Conservation (phyloP, 2,329 filamentous ascomycete genomes). For the Phialophora chinensis region DNA sequence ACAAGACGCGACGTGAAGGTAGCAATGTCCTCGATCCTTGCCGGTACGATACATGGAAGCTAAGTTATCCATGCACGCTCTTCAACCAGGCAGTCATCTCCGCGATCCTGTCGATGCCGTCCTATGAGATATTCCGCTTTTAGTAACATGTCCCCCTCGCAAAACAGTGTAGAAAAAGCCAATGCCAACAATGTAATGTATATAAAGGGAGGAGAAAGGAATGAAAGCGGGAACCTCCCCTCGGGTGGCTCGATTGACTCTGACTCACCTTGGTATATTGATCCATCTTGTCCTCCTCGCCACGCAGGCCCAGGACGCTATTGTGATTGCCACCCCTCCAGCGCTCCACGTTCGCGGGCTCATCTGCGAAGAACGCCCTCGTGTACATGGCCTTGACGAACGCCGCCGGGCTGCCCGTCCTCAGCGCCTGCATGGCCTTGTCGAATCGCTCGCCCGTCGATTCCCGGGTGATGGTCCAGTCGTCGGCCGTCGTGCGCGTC, state of each 20-base stretch:
- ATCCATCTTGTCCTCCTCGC: neutral
- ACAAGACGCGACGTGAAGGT: too few relatives aligned
- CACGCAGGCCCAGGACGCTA: neutral
- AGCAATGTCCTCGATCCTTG: neutral
- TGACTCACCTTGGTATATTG: neutral
- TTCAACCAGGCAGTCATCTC: conserved; percentile 2
- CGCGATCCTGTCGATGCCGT: neutral
- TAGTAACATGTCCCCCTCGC: too few relatives aligned
- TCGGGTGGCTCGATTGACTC: too few relatives aligned
- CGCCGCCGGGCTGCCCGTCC: neutral
- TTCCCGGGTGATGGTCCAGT: neutral
- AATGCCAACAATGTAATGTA: too few relatives aligned
- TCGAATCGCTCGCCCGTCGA: neutral
- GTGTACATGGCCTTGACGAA: conserved; percentile 8
- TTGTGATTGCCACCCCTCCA: neutral
- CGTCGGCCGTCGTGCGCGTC: neutral
- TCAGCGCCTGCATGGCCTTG: neutral
- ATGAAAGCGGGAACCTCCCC: too few relatives aligned
- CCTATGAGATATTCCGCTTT: neutral
- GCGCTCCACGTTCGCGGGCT: neutral
- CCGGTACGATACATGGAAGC: neutral
- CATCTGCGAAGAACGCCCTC: neutral
- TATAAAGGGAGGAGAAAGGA: too few relatives aligned
- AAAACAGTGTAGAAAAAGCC: too few relatives aligned
- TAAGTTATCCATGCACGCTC: conserved; percentile 1